Percentiles rank a stretch among this genome's conserved stretches.
Evolutionary conservation across 1,284 basidiomycete species (phyloP).

Genomic region (Tranzscheliella williamsii): DNA sequence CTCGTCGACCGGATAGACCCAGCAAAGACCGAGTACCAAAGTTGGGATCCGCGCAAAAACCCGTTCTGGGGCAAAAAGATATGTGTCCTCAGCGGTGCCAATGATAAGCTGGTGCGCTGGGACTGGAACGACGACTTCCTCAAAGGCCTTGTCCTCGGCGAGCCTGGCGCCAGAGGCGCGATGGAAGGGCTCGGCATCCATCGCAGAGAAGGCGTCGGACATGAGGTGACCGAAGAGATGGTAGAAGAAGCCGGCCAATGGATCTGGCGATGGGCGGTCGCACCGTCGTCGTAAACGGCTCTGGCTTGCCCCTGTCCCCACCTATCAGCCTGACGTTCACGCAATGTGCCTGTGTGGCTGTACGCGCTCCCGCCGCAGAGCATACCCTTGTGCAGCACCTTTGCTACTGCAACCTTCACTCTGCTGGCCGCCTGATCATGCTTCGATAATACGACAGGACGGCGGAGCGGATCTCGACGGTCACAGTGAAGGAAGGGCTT

Average conservation of each 20-base stretch:
- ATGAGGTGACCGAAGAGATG: constrained; percentile 52
- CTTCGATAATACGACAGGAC: too few relatives aligned
- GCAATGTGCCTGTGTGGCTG: too few relatives aligned
- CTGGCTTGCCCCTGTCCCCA: background rate
- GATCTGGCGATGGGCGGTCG: constrained; percentile 46
- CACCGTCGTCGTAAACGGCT: constrained; percentile 7
- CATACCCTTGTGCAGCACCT: too few relatives aligned
- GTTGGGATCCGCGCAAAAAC: constrained; percentile 21
- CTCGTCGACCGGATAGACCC: constrained; percentile 51
- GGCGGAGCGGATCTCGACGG: too few relatives aligned
- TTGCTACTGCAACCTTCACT: too few relatives aligned
- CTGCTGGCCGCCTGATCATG: too few relatives aligned
- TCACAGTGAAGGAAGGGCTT: too few relatives aligned
- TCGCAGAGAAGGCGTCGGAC: constrained; percentile 36
- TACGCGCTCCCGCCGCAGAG: too few relatives aligned
- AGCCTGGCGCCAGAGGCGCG: constrained; percentile 21
- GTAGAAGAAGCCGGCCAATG: constrained; percentile 51
- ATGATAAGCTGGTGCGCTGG: constrained; percentile 53
- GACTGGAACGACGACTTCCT: constrained; percentile 54
- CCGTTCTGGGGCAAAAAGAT: constrained; percentile 58
- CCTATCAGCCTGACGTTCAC: too few relatives aligned
- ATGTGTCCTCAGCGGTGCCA: constrained; percentile 47
- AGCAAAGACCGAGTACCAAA: constrained; percentile 35
- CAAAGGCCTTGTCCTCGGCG: constrained; percentile 40
- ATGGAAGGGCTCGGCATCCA: constrained; percentile 41